Conservation (phyloP, 2,329 filamentous ascomycete genomes). For the Aspergillus tanneri region DNA sequence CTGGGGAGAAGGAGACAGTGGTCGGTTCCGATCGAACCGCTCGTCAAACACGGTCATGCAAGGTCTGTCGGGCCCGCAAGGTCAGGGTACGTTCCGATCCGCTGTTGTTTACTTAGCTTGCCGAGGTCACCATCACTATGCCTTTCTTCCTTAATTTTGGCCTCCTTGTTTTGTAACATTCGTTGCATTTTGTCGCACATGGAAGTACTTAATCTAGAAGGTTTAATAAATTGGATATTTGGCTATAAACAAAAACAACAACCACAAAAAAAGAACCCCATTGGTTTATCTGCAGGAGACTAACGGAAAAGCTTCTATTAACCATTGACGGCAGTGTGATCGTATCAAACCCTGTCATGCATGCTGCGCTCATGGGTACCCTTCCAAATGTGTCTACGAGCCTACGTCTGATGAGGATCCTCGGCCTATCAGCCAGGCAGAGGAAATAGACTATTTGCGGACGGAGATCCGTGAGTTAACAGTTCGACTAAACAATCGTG, state of each 20-base stretch:
- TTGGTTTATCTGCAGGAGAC: background rate
- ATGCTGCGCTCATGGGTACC: constrained; percentile 41
- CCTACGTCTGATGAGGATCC: constrained; percentile 32
- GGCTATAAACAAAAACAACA: background rate
- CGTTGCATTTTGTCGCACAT: background rate
- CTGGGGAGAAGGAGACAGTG: constrained; percentile 24
- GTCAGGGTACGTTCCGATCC: constrained; percentile 35
- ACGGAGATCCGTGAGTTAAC: constrained; percentile 36
- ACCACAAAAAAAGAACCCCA: too few relatives aligned
- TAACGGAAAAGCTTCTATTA: background rate
- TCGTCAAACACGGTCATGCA: constrained; percentile 40
- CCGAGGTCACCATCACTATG: background rate
- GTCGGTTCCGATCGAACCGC: constrained; percentile 15
- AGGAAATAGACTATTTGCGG: constrained; percentile 38
- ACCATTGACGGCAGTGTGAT: constrained; percentile 32
- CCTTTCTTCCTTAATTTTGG: background rate
- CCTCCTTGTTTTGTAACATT: background rate
- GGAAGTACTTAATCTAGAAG: background rate
- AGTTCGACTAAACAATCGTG: constrained; percentile 27
- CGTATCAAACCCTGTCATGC: constrained; percentile 41
- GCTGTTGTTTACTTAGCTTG: constrained; percentile 4
- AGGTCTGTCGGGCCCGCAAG: constrained; percentile 40
- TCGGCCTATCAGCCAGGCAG: constrained; percentile 36
- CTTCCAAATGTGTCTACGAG: constrained; percentile 41
- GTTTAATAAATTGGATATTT: background rate